A percentile compares a stretch with the other conserved stretches of the same genome.
Evolutionary conservation across 2,329 filamentous ascomycete species (phyloP).

Genomic region (Colletotrichum salicis): DNA sequence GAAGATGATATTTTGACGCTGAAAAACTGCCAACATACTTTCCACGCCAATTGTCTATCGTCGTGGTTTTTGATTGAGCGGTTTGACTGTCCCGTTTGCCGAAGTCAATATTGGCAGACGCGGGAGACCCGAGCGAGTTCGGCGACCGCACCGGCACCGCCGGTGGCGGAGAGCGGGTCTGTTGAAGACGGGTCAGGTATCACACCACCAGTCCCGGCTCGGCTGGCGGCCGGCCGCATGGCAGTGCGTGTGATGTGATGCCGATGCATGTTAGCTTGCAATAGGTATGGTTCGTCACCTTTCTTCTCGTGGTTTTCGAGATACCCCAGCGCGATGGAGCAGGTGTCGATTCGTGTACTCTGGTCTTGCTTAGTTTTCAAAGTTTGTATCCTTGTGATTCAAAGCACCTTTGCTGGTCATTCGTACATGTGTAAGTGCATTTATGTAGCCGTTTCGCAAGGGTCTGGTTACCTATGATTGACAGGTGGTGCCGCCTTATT

Average conservation of each 20-base stretch:
- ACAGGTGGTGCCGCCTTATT: too few relatives aligned
- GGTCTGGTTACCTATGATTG: too few relatives aligned
- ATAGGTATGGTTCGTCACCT: too few relatives aligned
- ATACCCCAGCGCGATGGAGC: neutral
- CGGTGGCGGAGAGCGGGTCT: conserved; percentile 16
- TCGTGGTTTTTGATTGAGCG: conserved; percentile 51
- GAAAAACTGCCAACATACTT: conserved; percentile 50
- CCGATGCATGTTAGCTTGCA: neutral
- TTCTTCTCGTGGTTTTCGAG: neutral
- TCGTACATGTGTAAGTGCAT: too few relatives aligned
- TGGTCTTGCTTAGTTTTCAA: too few relatives aligned
- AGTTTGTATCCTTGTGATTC: too few relatives aligned
- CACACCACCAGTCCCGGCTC: conserved; percentile 5
- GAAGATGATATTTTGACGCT: conserved; percentile 49
- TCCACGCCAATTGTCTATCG: conserved; percentile 52
- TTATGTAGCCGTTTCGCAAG: too few relatives aligned
- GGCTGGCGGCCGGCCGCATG: neutral
- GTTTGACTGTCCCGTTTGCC: conserved; percentile 52
- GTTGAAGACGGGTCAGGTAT: neutral
- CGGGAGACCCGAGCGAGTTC: conserved; percentile 24
- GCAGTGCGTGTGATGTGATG: conserved; percentile 6
- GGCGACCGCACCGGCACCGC: conserved; percentile 5
- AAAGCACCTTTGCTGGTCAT: too few relatives aligned
- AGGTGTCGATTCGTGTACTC: too few relatives aligned
- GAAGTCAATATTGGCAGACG: conserved; percentile 46